Base-by-base conservation (phyloP, 2,329 filamentous ascomycete species). In the Aspergillus ustus region DNA sequence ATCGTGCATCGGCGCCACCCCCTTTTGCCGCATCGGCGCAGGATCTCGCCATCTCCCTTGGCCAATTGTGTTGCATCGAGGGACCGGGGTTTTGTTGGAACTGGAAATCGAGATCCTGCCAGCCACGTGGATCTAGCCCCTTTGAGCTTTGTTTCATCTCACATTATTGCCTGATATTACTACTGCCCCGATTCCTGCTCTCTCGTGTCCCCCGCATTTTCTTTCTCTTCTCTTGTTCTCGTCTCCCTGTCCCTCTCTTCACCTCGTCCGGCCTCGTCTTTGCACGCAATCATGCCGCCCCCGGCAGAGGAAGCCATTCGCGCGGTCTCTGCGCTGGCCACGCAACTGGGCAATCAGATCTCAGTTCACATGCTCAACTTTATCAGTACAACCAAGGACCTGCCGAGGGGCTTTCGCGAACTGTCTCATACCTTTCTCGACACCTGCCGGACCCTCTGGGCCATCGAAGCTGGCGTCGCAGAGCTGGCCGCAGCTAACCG, bases 391-490 rank as follows among this genome's bases (percentile, higher is more conserved):
- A 81, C 83, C 61, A 86, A 85, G 67, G 77, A 82, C 40, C 80
- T 83, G 40, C 83, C 84, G 0, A 77, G 82, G 55, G 84, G 85
- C 34, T 86, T 89, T 72, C 83, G 85, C 61, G 77, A 81, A 28
- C 81, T 91, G 20, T 87, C 88, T 9, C 83, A 84, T 63, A 87
- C 89, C 65, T 90, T 91, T 69, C 82, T 91, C 61, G 87, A 90
- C 59, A 85, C 87, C 5, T 89, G 85, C 72, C 84, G 87, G 57
- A 84, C 87, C 46, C 79, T 91, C 46, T 89, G 87, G 81, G 84
- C 86, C n/a, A 87, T 91, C 63, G 87, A 90, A 73, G 84, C 86
- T 22, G 89, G 89, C 5, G 80, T 91, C 57, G 75, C 77, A n/a
- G 84, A 87, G 67, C 83, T 80, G 49, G 74, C 80, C 31, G 80